Percentiles rank a stretch among this genome's conserved stretches.
These are phyloP conservation scores for Cyclanthera cordifolia DNA, from an alignment of 306 rosid species.

Conservation along the genomic window DNA sequence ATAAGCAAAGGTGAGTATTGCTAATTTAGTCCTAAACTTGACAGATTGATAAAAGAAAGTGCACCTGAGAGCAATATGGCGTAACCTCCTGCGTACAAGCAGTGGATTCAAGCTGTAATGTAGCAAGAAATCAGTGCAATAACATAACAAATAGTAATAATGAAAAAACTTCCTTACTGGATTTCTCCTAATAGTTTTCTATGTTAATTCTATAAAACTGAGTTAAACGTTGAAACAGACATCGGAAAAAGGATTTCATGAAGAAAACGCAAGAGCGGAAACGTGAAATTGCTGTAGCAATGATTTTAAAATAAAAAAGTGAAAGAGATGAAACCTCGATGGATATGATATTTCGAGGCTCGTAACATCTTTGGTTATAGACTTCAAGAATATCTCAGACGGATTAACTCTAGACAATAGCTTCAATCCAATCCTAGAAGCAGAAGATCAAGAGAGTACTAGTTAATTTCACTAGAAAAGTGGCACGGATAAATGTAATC, in stretches of 20 bases:
- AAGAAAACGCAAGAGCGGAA: not conserved
- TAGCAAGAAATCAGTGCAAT: not conserved
- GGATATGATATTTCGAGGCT: slow-evolving; percentile 71
- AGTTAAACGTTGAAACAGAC: not conserved
- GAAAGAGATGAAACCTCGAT: slow-evolving; percentile 42
- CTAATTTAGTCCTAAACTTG: too few species aligned
- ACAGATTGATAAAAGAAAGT: not conserved
- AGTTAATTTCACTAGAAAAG: not conserved
- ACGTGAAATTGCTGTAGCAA: not conserved
- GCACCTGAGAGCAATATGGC: slow-evolving; percentile 78
- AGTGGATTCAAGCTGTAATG: slow-evolving; percentile 65
- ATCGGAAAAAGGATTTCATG: not conserved
- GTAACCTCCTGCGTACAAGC: slow-evolving; percentile 71
- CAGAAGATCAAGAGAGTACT: not conserved
- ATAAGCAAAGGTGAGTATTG: too few species aligned
- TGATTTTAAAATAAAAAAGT: not conserved
- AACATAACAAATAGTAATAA: slow-evolving; percentile 5
- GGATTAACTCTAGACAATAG: slow-evolving; percentile 79
- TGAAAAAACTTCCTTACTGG: not conserved
- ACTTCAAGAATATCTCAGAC: slow-evolving; percentile 73
- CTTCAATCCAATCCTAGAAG: slow-evolving; percentile 52
- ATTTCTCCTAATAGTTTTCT: not conserved
- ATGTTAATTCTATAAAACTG: not conserved
- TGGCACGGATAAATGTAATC: not conserved
- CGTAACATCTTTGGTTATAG: slow-evolving; percentile 67